Conservation (phyloP, 1,139 yeast genomes). For the Hyphopichia fennica region DNA sequence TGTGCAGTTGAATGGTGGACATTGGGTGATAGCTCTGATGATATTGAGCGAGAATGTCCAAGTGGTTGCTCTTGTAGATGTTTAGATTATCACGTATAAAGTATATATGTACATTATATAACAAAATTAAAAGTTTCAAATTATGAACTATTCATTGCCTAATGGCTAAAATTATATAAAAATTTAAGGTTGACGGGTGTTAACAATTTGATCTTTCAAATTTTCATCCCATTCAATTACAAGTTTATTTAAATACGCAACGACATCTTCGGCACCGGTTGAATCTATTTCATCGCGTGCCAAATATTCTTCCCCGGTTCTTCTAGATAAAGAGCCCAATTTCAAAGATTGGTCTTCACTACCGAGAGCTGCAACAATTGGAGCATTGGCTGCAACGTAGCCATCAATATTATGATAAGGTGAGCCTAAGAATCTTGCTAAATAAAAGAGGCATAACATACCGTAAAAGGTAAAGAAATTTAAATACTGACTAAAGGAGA, state of each 20-base stretch:
- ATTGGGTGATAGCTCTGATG: constrained; percentile 29
- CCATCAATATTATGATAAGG: constrained; percentile 89
- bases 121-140: no score
- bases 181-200: constrained; percentile 38
- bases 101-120: not conserved
- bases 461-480: constrained; percentile 80
- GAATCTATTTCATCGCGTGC: constrained; percentile 54
- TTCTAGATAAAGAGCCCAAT: constrained; percentile 71
- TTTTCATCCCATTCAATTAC: constrained; percentile 66
- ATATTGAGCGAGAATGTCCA: constrained; percentile 61
- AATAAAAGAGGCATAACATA: constrained; percentile 78
- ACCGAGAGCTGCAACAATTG: constrained; percentile 42
- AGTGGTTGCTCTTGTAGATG: constrained; percentile 91
- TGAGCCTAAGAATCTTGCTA: constrained; percentile 83
- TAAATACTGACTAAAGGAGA: constrained; percentile 73
- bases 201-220: constrained; percentile 68
- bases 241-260: constrained; percentile 56
- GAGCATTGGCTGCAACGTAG: constrained; percentile 86
- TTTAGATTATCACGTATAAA: constrained; percentile 26
- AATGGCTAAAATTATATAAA: no score
- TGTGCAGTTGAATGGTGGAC: constrained; percentile 88
- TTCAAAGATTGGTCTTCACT: constrained; percentile 53
- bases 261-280: constrained; percentile 66
- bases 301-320: constrained; percentile 65
- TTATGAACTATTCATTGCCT: no score